Evolutionary conservation across 2,329 filamentous ascomycete genomes (phyloP).

Genomic region (Talaromyces islandicus): DNA sequence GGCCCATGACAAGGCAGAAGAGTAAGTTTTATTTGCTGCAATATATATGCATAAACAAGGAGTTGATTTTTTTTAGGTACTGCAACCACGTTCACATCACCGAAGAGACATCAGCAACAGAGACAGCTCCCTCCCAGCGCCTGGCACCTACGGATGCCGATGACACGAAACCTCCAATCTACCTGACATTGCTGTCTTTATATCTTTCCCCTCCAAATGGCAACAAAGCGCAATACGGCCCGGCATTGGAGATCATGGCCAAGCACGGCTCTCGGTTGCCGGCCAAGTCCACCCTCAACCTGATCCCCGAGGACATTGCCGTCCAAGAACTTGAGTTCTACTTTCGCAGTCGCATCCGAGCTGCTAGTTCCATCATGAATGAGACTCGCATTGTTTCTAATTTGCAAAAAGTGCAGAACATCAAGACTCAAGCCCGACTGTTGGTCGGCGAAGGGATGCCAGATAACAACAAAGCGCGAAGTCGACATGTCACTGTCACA

Average conservation of each 20-base stretch:
- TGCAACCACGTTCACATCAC: constrained; percentile 78
- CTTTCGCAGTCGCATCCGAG: constrained; percentile 83
- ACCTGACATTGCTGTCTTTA: constrained; percentile 81
- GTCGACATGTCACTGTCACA: constrained; percentile 68
- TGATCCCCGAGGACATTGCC: constrained; percentile 76
- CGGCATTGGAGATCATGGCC: constrained; percentile 80
- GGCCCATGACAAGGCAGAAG: constrained; percentile 84
- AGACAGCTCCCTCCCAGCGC: constrained; percentile 27
- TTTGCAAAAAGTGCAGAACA: constrained; percentile 70
- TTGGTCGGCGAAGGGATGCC: constrained; percentile 64
- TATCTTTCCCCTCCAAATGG: constrained; percentile 77
- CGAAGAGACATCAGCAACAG: constrained; percentile 41
- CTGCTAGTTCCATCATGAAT: constrained; percentile 74
- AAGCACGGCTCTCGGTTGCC: constrained; percentile 89
- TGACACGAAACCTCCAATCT: constrained; percentile 68
- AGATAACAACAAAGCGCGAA: constrained; percentile 48
- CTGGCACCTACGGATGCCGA: constrained; percentile 44
- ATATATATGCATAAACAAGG: neutral
- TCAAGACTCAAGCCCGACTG: constrained; percentile 68
- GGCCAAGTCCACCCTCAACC: constrained; percentile 73
- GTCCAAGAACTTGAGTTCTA: constrained; percentile 79
- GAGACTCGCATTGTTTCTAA: constrained; percentile 72
- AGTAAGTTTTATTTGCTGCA: constrained; percentile 50
- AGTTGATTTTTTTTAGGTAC: constrained; percentile 50
- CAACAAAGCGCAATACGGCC: constrained; percentile 65